Percentiles rank a stretch among this genome's conserved stretches.
phyloP scores from a whole-genome alignment of 1,284 basidiomycete genomes.

The Phlebopus sp. region DNA sequence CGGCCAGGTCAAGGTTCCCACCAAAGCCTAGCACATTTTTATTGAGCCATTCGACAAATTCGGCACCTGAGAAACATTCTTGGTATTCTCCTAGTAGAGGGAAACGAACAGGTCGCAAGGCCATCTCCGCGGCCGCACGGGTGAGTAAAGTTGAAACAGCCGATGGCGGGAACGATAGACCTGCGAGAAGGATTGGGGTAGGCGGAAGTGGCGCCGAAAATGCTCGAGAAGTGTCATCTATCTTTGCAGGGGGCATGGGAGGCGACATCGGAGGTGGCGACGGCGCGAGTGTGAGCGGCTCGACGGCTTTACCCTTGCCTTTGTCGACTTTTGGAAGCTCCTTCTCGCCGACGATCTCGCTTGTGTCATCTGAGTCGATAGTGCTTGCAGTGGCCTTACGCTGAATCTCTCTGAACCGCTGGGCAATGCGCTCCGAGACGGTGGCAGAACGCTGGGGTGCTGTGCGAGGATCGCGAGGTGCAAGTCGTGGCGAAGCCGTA shows the following conservation, averaged over 20 bases:
- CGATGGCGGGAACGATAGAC: constrained; percentile 61
- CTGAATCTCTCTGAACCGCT: constrained; percentile 72
- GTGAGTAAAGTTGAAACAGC: constrained; percentile 67
- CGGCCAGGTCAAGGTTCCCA: constrained; percentile 72
- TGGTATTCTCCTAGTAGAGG: constrained; percentile 86
- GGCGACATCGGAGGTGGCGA: constrained; percentile 69
- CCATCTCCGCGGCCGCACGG: constrained; percentile 62
- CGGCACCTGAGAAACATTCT: constrained; percentile 81
- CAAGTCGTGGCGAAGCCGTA: constrained; percentile 68
- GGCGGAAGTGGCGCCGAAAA: constrained; percentile 41
- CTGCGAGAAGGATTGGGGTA: constrained; percentile 67
- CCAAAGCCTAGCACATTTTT: constrained; percentile 68
- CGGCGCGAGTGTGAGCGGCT: constrained; percentile 40
- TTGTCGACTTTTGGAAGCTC: constrained; percentile 64
- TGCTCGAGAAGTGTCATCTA: constrained; percentile 30
- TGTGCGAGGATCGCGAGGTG: constrained; percentile 52
- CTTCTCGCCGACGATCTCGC: constrained; percentile 31
- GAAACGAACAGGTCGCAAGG: constrained; percentile 65
- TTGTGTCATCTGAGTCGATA: constrained; percentile 11
- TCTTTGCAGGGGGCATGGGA: constrained; percentile 45
- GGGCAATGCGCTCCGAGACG: constrained; percentile 74
- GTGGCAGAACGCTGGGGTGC: constrained; percentile 60
- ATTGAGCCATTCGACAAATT: constrained; percentile 74
- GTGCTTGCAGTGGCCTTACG: constrained; percentile 42
- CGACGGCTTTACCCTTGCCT: constrained; percentile 69